A percentile compares a stretch with the other conserved stretches of the same genome.
Evolutionary conservation across 768 basidiomycete species (phyloP).

Genomic region (Termitomyces sp.): DNA sequence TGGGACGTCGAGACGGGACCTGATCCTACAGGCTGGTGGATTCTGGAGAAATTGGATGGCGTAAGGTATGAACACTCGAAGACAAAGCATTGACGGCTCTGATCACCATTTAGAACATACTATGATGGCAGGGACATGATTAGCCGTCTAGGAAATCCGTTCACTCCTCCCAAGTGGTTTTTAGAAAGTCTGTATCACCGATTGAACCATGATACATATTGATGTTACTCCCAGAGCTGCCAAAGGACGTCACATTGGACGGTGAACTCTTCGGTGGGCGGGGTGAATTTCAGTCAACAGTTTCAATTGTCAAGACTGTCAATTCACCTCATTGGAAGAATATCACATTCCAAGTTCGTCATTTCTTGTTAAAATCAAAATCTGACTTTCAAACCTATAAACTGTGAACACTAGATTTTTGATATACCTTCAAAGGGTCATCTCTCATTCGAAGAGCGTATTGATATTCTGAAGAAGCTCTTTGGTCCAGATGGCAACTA

Average conservation of each 20-base stretch:
- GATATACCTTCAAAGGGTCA: constrained; percentile 49
- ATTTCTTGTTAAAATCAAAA: background rate
- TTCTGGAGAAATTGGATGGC: constrained; percentile 60
- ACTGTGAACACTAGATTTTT: constrained; percentile 38
- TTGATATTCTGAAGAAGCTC: constrained; percentile 36
- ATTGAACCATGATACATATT: background rate
- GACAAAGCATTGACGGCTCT: background rate
- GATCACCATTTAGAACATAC: constrained; percentile 35
- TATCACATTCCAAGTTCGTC: constrained; percentile 49
- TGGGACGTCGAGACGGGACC: constrained; percentile 52
- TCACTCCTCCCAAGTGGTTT: constrained; percentile 56
- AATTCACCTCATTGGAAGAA: constrained; percentile 55
- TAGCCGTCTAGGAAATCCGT: constrained; percentile 56
- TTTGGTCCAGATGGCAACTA: constrained; percentile 46
- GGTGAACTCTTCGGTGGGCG: constrained; percentile 59
- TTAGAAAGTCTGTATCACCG: constrained; percentile 40
- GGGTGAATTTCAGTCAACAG: constrained; percentile 53
- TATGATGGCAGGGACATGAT: constrained; percentile 51
- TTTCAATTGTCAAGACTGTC: constrained; percentile 55
- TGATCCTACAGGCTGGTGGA: constrained; percentile 59
- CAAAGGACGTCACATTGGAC: constrained; percentile 52
- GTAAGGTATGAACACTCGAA: constrained; percentile 40
- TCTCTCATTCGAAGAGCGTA: constrained; percentile 48
- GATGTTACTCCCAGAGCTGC: constrained; percentile 36
- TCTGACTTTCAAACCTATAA: background rate